phyloP scores from a whole-genome alignment of 345 rosid genomes.

The Syzygium jambos region DNA sequence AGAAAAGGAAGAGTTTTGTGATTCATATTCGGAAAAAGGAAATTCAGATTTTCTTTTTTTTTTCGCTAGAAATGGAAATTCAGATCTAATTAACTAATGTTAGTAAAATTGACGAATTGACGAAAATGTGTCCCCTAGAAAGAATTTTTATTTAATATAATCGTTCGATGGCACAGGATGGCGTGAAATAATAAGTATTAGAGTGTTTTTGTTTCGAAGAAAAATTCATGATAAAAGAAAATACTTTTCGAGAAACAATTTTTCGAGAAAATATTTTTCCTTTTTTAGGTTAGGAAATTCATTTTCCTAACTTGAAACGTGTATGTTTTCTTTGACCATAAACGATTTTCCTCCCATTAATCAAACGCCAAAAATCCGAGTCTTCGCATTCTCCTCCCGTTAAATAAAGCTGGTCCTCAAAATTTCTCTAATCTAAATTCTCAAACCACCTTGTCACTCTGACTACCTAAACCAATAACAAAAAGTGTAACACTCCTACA shows the following conservation, averaged over 20 bases:
- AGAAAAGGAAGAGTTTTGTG: not conserved
- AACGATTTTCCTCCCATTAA: not conserved
- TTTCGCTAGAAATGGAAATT: not conserved
- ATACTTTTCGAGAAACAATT: too few relatives aligned
- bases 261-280: too few relatives aligned
- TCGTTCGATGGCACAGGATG: not conserved
- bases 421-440: not conserved
- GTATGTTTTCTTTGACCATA: too few relatives aligned
- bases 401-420: not conserved
- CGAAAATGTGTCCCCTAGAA: not conserved
- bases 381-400: not conserved
- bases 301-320: too few relatives aligned
- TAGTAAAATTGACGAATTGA: not conserved
- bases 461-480: not conserved
- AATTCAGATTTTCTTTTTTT: not conserved
- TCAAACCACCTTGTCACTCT: not conserved
- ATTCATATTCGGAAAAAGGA: not conserved
- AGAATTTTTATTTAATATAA: too few relatives aligned
- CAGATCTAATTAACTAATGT: not conserved
- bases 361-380: not conserved
- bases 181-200: not conserved
- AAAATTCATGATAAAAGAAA: not conserved
- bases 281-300: too few relatives aligned
- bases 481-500: not conserved
- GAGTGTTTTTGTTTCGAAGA: not conserved